A percentile compares a stretch with the other conserved stretches of the same genome.
These are phyloP conservation scores for Lecanicillium sp. DNA, from an alignment of 2,329 filamentous ascomycete species.

Conservation along the genomic window DNA sequence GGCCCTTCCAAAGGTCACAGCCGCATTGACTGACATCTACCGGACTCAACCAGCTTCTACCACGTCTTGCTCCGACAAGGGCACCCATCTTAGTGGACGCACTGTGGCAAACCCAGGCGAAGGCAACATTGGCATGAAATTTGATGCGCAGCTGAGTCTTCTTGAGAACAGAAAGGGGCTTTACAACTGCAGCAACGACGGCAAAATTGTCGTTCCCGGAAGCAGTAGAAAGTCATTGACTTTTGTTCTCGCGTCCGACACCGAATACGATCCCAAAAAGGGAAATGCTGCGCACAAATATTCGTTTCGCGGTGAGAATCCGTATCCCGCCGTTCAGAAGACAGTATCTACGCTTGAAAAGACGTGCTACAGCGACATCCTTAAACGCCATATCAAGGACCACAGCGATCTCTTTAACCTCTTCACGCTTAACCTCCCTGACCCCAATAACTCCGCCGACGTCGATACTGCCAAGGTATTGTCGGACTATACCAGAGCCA, in stretches of 20 bases:
- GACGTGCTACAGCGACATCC: neutral
- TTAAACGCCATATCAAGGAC: slow-evolving; percentile 31
- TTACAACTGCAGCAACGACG: neutral
- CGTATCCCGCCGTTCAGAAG: neutral
- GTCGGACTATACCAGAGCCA: neutral
- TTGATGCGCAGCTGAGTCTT: slow-evolving; percentile 10
- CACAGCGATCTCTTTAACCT: slow-evolving; percentile 31
- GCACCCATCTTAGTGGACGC: slow-evolving; percentile 11
- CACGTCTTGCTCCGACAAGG: slow-evolving; percentile 2
- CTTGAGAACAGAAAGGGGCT: neutral
- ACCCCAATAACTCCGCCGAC: slow-evolving; percentile 33
- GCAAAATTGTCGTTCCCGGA: neutral
- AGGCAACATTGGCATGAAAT: slow-evolving; percentile 15
- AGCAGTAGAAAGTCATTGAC: neutral
- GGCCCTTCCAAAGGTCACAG: slow-evolving; percentile 8
- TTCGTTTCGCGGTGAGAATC: neutral
- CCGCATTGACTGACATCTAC: slow-evolving; percentile 12
- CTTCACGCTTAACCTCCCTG: slow-evolving; percentile 41
- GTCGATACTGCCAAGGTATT: slow-evolving; percentile 28
- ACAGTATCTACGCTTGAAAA: neutral
- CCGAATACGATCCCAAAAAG: neutral
- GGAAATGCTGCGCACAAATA: neutral
- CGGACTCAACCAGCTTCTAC: slow-evolving; percentile 11
- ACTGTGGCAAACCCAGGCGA: slow-evolving; percentile 11
- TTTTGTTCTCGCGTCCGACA: neutral